phyloP scores from a whole-genome alignment of 768 basidiomycete species.

The Podaxis sp. region DNA sequence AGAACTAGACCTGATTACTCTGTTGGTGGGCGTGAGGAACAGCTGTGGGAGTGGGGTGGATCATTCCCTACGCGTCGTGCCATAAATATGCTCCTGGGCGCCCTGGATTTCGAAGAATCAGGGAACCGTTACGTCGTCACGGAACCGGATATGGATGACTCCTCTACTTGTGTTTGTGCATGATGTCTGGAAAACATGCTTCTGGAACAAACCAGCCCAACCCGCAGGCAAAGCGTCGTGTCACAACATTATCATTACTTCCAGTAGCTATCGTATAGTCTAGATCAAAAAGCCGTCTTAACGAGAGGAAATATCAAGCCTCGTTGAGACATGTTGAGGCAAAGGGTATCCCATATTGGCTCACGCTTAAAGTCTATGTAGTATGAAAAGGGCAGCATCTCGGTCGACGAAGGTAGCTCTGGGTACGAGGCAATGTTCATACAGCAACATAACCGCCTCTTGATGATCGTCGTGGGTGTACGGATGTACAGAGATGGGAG shows the following conservation, averaged over 20 bases:
- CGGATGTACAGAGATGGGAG: slow-evolving; percentile 72
- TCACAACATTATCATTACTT: slow-evolving; percentile 12
- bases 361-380: background rate
- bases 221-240: background rate
- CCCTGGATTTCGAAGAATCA: background rate
- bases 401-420: background rate
- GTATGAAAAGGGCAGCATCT: background rate
- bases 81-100: slow-evolving; percentile 10
- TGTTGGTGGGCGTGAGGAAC: background rate
- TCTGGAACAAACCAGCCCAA: background rate
- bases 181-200: background rate
- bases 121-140: slow-evolving; percentile 9
- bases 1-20: background rate
- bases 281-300: background rate
- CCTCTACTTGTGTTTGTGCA: background rate
- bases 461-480: slow-evolving; percentile 63
- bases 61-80: background rate
- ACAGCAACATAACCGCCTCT: slow-evolving; percentile 78
- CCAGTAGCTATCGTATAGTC: slow-evolving; percentile 11
- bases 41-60: slow-evolving; percentile 9
- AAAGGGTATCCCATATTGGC: slow-evolving; percentile 1
- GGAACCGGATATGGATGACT: slow-evolving; percentile 2
- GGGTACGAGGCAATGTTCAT: slow-evolving; percentile 29
- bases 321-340: background rate
- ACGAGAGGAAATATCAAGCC: background rate